Conservation (phyloP, 768 basidiomycete genomes). For the Termitomyces sp. region DNA sequence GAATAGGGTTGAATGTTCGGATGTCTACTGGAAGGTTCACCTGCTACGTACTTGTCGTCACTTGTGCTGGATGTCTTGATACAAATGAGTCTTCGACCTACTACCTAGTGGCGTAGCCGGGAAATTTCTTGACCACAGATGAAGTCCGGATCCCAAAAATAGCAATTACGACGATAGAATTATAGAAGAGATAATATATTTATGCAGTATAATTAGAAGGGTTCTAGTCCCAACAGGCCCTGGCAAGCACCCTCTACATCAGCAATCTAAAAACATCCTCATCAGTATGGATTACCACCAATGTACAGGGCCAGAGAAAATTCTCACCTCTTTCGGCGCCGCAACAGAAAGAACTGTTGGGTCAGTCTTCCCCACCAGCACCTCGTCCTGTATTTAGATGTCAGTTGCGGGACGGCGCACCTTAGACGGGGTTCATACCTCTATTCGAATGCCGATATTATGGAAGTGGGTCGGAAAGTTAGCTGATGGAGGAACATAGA, state of each 20-base stretch:
- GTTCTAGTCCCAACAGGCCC: slow-evolving; percentile 61
- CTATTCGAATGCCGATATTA: slow-evolving; percentile 89
- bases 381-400: slow-evolving; percentile 52
- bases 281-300: background rate
- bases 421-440: slow-evolving; percentile 39
- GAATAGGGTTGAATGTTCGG: too few relatives aligned
- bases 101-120: too few relatives aligned
- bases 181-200: slow-evolving; percentile 1
- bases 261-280: slow-evolving; percentile 38
- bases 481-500: slow-evolving; percentile 82
- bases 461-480: slow-evolving; percentile 87
- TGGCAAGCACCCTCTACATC: slow-evolving; percentile 83
- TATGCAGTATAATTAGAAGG: slow-evolving; percentile 25
- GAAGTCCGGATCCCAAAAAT: too few relatives aligned
- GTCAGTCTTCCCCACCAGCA: slow-evolving; percentile 61
- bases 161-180: background rate
- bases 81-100: too few relatives aligned
- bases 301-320: background rate
- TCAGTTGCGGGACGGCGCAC: background rate
- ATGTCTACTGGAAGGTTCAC: too few relatives aligned
- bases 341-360: slow-evolving; percentile 61
- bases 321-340: slow-evolving; percentile 78
- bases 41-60: too few relatives aligned
- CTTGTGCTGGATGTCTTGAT: too few relatives aligned
- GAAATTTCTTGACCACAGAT: too few relatives aligned